Percentiles rank a stretch among this genome's conserved stretches.
These are phyloP conservation scores for Solanum gandarillasii DNA, from an alignment of 257 asterid genomes.

Conservation along the genomic window DNA sequence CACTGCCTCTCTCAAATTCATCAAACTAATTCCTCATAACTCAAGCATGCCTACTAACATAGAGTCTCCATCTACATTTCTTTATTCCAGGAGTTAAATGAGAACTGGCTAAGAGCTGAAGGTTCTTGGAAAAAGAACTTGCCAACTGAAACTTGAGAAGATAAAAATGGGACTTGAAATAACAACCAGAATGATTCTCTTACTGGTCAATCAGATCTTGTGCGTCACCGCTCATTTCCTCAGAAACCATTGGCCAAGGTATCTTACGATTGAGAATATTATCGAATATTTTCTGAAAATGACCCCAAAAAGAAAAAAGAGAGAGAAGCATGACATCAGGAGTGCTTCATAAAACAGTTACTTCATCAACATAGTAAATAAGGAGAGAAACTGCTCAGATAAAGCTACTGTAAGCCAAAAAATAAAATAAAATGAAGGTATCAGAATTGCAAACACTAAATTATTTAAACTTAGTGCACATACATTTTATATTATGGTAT, in stretches of 20 bases:
- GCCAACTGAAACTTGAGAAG: background rate
- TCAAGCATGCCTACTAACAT: background rate
- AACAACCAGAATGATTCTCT: slow-evolving; percentile 12
- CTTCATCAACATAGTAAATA: background rate
- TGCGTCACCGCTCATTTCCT: slow-evolving; percentile 84
- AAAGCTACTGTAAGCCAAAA: background rate
- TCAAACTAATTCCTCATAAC: background rate
- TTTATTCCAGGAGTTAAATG: background rate
- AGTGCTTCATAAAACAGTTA: background rate
- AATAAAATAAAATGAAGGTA: background rate
- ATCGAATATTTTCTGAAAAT: slow-evolving; percentile 70
- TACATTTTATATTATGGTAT: background rate
- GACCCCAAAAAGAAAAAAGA: background rate
- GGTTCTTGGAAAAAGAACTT: background rate
- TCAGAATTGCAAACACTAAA: background rate
- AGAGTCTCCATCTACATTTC: background rate
- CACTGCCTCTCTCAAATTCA: background rate
- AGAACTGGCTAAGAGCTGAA: background rate
- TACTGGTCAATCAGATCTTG: slow-evolving; percentile 87
- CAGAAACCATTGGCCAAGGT: slow-evolving; percentile 89
- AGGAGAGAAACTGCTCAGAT: background rate
- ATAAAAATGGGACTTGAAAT: background rate
- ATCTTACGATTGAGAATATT: slow-evolving; percentile 94
- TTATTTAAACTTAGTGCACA: background rate
- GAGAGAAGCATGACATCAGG: background rate